A percentile compares a stretch with the other conserved stretches of the same genome.
Evolutionary conservation across 768 basidiomycete species (phyloP).

Genomic region (Tylopilus rubrobrunneus): DNA sequence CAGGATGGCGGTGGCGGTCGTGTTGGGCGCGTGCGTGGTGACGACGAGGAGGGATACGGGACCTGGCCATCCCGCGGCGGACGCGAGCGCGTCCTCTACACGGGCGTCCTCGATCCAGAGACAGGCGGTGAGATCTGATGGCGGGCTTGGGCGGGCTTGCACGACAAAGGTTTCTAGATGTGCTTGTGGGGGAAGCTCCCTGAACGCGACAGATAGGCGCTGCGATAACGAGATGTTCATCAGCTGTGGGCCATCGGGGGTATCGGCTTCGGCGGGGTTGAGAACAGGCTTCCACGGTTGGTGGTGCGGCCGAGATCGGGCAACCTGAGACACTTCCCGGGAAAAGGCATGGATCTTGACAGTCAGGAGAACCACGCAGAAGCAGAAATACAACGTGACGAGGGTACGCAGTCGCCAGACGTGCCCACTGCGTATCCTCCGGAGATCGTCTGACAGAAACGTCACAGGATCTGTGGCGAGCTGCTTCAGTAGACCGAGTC

Average conservation of each 20-base stretch:
- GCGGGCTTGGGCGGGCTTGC: conserved; percentile 9
- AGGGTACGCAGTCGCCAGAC: conserved; percentile 31
- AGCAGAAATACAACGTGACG: conserved; percentile 37
- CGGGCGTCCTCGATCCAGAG: conserved; percentile 42
- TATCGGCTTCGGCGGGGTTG: background rate
- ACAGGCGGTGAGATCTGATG: conserved; percentile 41
- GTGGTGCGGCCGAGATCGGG: background rate
- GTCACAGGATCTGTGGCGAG: conserved; percentile 22
- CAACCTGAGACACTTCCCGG: conserved; percentile 1
- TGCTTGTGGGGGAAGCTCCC: conserved; percentile 22
- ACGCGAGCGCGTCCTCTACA: conserved; percentile 33
- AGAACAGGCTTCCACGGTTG: background rate
- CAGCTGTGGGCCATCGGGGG: conserved; percentile 9
- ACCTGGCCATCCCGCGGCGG: conserved; percentile 44
- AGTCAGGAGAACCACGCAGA: conserved; percentile 39
- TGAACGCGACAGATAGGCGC: conserved; percentile 35
- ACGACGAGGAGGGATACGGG: conserved; percentile 49
- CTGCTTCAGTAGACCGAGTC: conserved; percentile 25
- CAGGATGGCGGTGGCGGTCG: conserved; percentile 21
- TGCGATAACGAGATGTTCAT: conserved; percentile 29
- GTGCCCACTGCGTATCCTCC: conserved; percentile 21
- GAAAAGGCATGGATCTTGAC: conserved; percentile 21
- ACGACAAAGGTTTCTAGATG: conserved; percentile 38
- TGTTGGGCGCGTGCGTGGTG: conserved; percentile 32
- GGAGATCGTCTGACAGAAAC: conserved; percentile 26